These are phyloP conservation scores for Asterella californica DNA, from an alignment of 225 moss, liverwort and hornwort species.

Conservation along the genomic window DNA sequence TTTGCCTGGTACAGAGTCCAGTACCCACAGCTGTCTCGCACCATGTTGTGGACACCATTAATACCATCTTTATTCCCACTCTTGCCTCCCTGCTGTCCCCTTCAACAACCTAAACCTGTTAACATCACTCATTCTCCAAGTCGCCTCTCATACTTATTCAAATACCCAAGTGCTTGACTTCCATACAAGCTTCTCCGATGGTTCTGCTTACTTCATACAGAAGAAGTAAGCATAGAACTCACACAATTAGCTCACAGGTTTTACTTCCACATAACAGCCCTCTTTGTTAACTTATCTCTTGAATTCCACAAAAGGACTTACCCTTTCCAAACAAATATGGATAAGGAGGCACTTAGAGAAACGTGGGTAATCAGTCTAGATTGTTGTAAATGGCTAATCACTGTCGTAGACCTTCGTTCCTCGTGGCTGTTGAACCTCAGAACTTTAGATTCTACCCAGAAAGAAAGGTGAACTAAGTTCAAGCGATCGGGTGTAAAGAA, in stretches of 20 bases:
- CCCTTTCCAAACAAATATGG: neutral
- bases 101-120: constrained; percentile 39
- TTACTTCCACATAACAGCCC: neutral
- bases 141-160: constrained; percentile 10
- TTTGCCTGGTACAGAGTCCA: constrained; percentile 84
- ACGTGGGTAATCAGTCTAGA: neutral
- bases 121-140: constrained; percentile 25
- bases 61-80: constrained; percentile 39
- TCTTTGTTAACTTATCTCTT: neutral
- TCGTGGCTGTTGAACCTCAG: neutral
- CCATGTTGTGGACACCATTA: constrained; percentile 52
- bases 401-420: neutral
- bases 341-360: neutral
- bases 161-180: neutral
- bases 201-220: constrained; percentile 18
- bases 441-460: neutral
- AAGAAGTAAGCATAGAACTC: constrained; percentile 10
- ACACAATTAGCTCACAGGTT: neutral
- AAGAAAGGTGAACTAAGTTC: neutral
- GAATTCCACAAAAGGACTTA: neutral
- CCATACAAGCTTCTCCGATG: neutral
- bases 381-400: too few species aligned
- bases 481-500: neutral
- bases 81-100: constrained; percentile 34
- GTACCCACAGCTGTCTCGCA: constrained; percentile 89